Conservation (phyloP, 305 asterid genomes). For the Solanum chacoense region DNA sequence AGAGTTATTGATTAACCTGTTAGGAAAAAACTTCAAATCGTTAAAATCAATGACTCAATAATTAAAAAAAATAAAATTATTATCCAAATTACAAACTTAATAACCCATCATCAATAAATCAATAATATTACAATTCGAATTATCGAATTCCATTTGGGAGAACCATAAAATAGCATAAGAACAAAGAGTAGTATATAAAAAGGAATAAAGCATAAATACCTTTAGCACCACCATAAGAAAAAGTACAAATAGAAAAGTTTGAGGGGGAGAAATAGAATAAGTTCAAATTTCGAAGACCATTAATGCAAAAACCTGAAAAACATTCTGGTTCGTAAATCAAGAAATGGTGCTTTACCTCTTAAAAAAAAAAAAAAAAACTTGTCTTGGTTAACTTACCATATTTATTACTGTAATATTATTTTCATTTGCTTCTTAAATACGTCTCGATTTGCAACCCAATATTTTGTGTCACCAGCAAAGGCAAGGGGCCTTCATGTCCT, state of each 20-base stretch:
- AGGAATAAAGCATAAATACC: neutral
- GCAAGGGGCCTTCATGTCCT: slow-evolving; percentile 15
- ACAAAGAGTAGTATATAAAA: neutral
- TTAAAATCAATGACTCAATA: too few relatives aligned
- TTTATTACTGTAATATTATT: neutral
- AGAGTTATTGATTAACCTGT: too few relatives aligned
- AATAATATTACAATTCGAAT: too few relatives aligned
- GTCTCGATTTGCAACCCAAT: neutral
- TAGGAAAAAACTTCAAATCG: too few relatives aligned
- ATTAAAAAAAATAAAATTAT: too few relatives aligned
- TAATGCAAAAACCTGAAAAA: neutral
- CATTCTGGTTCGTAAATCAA: slow-evolving; percentile 3
- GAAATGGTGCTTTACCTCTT: neutral
- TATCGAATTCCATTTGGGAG: neutral
- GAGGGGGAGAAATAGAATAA: neutral
- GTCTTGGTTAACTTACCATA: neutral
- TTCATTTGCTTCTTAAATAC: neutral
- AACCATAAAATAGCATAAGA: neutral
- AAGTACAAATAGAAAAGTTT: neutral
- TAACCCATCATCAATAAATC: too few relatives aligned
- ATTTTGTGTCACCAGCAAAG: neutral
- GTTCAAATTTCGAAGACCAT: neutral
- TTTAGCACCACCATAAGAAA: neutral
- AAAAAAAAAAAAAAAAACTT: neutral
- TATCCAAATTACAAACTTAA: too few relatives aligned